A percentile compares a stretch with the other conserved stretches of the same genome.
Conservation (phyloP, 805 yeast species). For the Vanderwaltozyma yarrowii region DNA sequence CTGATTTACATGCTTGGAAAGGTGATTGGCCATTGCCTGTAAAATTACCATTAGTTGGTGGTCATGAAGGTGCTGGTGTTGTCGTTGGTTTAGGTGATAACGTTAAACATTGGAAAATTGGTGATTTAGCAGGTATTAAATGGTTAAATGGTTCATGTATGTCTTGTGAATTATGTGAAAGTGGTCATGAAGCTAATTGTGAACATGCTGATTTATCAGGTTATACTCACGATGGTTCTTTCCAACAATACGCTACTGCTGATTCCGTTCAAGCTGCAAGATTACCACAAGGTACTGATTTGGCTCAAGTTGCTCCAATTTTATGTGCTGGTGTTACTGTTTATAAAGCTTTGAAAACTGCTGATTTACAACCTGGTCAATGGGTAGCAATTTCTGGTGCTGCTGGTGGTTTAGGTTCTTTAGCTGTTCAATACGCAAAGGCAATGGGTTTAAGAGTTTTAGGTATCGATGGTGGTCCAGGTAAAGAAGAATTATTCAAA, state of each 20-base stretch:
- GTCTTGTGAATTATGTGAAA: constrained; percentile 48
- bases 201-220: constrained; percentile 41
- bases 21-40: constrained; percentile 56
- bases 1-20: constrained; percentile 59
- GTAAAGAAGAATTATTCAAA: constrained; percentile 36
- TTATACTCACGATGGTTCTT: constrained; percentile 57
- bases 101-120: constrained; percentile 45
- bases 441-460: constrained; percentile 49
- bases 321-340: constrained; percentile 57
- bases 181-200: constrained; percentile 45
- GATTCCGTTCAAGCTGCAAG: constrained; percentile 81
- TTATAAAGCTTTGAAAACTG: constrained; percentile 49
- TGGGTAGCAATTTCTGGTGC: constrained; percentile 56
- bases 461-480: constrained; percentile 48
- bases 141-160: constrained; percentile 58
- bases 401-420: constrained; percentile 51
- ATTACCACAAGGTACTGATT: constrained; percentile 60
- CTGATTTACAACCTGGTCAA: constrained; percentile 40
- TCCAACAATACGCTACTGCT: constrained; percentile 83
- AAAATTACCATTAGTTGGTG: constrained; percentile 53
- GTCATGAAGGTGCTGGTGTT: constrained; percentile 61
- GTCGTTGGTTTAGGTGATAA: constrained; percentile 50
- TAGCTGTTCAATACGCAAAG: constrained; percentile 49
- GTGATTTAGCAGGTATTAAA: constrained; percentile 54
- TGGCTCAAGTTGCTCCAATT: constrained; percentile 59